Base-by-base conservation (phyloP, 495 filamentous ascomycete genomes). In the Aspergillus baeticus region DNA sequence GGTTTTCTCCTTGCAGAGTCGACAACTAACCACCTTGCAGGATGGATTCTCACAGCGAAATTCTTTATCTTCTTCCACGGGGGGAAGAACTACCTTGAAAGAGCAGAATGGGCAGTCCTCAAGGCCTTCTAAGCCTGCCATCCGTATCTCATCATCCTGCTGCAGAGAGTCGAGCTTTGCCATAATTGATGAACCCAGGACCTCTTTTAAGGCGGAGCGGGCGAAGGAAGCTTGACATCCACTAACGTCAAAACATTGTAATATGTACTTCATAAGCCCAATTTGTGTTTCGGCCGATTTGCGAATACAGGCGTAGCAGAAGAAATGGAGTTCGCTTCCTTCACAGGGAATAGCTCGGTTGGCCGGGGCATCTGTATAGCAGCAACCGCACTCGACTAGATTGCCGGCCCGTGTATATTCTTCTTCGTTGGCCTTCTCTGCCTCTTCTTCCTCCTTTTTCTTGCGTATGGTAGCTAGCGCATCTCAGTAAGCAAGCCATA, bases 91-190 rank as follows among this genome's bases (percentile, higher is more conserved):
- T 10, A 84, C 89, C 36, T 87, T 89, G 70, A 83, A 95, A 22
- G 87, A 83, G 68, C 91, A 96, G 67, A 92, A 93, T 1, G 91
- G 91, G 59, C 91, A 96, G 6, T 70, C 79, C 51, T 77, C 85
- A 37, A 91, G 81, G 38, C 82, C 81, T 26, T 88, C 81, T 43
- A 90, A 79, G 11, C 80, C 79, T 2, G 88, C 87, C 60, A 80
- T 69, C 23, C 82, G 77, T 20, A 96, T 75, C 26, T 80, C 81
- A 20, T 85, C 81, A 52, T 88, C 80, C 63, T 87, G 83, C 62
- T 92, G 86, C 42, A 91, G 76, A 17, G 79, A 75, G 14, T 89
- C 87, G 2, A 96, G 69, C 53, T 73, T 78, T 1, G 83, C 80
- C 22, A 81, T 71, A 3, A 68, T 63, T 52, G 81, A 83, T 13